A percentile compares a stretch with the other conserved stretches of the same genome.
Evolutionary conservation across 2,329 filamentous ascomycete species (phyloP).

Genomic region (Cercospora sesami): DNA sequence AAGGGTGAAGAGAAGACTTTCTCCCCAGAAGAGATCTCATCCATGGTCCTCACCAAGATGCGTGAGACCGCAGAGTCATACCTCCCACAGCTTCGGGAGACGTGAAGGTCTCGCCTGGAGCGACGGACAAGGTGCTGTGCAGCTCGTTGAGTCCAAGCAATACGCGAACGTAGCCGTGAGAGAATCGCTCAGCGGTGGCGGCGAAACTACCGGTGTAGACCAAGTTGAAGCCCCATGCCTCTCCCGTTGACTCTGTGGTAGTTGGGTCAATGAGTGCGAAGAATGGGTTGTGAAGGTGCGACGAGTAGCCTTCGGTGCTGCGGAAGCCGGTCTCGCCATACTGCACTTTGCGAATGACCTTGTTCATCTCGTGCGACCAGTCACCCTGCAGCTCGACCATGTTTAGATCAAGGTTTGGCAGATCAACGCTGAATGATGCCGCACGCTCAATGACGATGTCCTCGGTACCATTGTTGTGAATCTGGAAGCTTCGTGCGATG

Average conservation of each 20-base stretch:
- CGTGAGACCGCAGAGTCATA: slow-evolving; percentile 95
- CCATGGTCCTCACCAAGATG: slow-evolving; percentile 98
- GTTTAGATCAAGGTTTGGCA: slow-evolving; percentile 61
- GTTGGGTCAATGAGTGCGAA: slow-evolving; percentile 57
- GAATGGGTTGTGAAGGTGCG: slow-evolving; percentile 66
- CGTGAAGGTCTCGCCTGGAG: slow-evolving; percentile 57
- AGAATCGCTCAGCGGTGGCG: slow-evolving; percentile 62
- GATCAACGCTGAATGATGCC: slow-evolving; percentile 62
- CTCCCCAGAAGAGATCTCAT: slow-evolving; percentile 95
- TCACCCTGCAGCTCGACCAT: slow-evolving; percentile 62
- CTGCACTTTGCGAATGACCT: slow-evolving; percentile 56
- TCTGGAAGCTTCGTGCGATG: slow-evolving; percentile 60
- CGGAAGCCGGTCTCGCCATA: slow-evolving; percentile 59
- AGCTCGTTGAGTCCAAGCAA: slow-evolving; percentile 61
- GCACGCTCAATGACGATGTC: slow-evolving; percentile 46
- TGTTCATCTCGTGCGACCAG: slow-evolving; percentile 59
- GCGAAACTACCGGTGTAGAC: slow-evolving; percentile 65
- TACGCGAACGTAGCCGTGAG: slow-evolving; percentile 62
- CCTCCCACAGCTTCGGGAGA: slow-evolving; percentile 70
- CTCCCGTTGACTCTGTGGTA: slow-evolving; percentile 61
- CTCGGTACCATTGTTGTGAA: slow-evolving; percentile 59
- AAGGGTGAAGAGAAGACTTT: slow-evolving; percentile 94
- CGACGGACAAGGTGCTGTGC: slow-evolving; percentile 60
- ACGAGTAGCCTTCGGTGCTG: slow-evolving; percentile 62
- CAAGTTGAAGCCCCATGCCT: slow-evolving; percentile 65